phyloP scores from a whole-genome alignment of 441 rosid genomes.

The Populus trichocarpa region DNA sequence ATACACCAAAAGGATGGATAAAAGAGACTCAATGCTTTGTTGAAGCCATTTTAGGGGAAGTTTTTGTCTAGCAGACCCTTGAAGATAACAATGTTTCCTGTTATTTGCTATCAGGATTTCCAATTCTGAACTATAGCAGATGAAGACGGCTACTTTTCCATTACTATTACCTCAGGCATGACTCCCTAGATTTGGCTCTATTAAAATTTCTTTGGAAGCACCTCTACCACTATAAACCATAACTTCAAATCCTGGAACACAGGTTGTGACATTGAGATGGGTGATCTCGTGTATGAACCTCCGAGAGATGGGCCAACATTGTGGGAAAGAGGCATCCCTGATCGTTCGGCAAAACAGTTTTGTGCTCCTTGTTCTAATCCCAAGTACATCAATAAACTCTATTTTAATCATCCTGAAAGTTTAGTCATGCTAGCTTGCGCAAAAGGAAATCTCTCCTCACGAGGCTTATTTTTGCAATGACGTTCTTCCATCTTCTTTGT shows the following conservation, averaged over 20 bases:
- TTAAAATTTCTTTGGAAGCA: neutral
- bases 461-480: no score
- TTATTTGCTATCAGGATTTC: conserved; percentile 31
- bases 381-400: conserved; percentile 59
- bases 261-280: conserved; percentile 56
- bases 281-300: conserved; percentile 57
- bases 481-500: no score
- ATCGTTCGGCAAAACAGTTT: conserved; percentile 80
- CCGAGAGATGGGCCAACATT: conserved; percentile 80
- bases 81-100: neutral
- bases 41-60: neutral
- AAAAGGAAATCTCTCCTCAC: no score
- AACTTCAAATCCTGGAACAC: neutral
- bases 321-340: conserved; percentile 90
- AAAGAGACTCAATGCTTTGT: neutral
- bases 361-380: conserved; percentile 74
- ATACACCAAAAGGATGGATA: neutral
- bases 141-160: conserved; percentile 48
- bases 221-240: neutral
- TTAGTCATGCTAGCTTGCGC: conserved; percentile 11
- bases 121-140: conserved; percentile 69
- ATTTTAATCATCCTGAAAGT: conserved; percentile 72
- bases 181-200: neutral
- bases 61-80: neutral
- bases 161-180: conserved; percentile 9